Evolutionary conservation across 176 grass and related monocot species (phyloP), one percentile per base, ranked within the genome.

Genomic region (Tuctoria greenei): DNA sequence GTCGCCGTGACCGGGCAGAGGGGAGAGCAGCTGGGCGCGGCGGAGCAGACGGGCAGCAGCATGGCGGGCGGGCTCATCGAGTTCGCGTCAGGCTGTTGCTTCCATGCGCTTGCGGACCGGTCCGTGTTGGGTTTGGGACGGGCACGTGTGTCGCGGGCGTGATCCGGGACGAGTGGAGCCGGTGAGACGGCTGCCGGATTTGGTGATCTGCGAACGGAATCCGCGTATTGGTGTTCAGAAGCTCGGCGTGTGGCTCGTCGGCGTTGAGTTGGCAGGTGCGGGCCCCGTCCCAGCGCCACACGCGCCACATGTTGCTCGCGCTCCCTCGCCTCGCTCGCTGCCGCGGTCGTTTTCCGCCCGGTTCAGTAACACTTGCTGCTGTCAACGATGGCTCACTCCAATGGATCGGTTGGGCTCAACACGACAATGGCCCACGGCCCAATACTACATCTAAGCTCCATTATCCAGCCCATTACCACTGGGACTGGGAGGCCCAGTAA

Each of bases 31-130:
- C 42, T 66, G 21, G 73, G 79, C 65, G 82, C 85, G 73, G 89
- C 78, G 57, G 89, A 86, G 86, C 86, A 89, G 73, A 89, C 74
- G 40, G 89, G 85, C 18, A 85, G 82, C 63, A 95, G 88, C 85
- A 85, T 89, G 68, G 74, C 70, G 57, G 79, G 64, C 81, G 40
- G 72, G 65, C 60, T 64, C 74, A 64, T 64, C 42, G 43, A 26
- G 1, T 4, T 64, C 37, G 73, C 85, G 45, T 77, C 73, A 78
- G 66, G 31, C 57, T 61, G 50, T 21, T 49, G 55, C 57, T 75
- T 34, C 65, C 73, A 77, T 64, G 45, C 59, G 69, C 16, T 43
- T 67, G 73, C 27, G 74, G 57, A 5, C 12, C 43, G 73, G 81
- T n/a, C 11, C 18, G 60, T 38, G 43, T 0, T 27, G 59, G 46